Base-by-base conservation (phyloP, 495 filamentous ascomycete species). In the Hypoxylon trugodes region DNA sequence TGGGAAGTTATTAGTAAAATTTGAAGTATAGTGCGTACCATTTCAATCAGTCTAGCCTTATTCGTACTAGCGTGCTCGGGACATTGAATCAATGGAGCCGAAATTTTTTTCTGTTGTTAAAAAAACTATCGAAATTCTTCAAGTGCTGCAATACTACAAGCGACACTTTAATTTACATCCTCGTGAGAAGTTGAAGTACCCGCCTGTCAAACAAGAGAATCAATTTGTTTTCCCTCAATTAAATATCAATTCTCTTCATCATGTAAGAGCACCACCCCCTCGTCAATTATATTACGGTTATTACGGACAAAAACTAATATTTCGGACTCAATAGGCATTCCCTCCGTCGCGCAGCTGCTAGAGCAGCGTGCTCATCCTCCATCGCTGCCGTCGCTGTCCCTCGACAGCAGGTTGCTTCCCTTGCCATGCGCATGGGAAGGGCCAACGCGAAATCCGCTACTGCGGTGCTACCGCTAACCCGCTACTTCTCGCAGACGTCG, bases 331-430 rank as follows among this genome's bases (percentile, higher is more conserved):
- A 32, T 53, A 87, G 83, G 84, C 79, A 82, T 74, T 76, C 78
- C 53, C 64, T 87, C 61, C 84, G 85, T 53, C 82, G 82, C 64
- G 81, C 80, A 43, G 82, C 84, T 65, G 74, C 83, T 41, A 81
- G 87, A 53, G 82, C 86, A 24, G 75, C 84, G 59, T 74, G 81
- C 36, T 76, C 84, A 37, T 75, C 80, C 8, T 76, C 84, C 19
- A 71, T 76, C n/a, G n/a, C n/a, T 28, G 71, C 78, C 19, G 66
- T 80, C 32, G 54, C 83, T 47, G 64, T 73, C 12, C 77, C 77
- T 57, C 70, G 80, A 28, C 81, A 68, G 55, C 55, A 70, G 45
- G 48, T 73, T 36, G 64, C 67, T 18, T 66, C 72, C 22, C 66
- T 75, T 15, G 71, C 65, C 40, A 48, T 67, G 57, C 52, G 69